Evolutionary conservation across 768 basidiomycete species (phyloP), one percentile per base, ranked within the genome.

Genomic region (Rhodosporidiobolus odoratus): DNA sequence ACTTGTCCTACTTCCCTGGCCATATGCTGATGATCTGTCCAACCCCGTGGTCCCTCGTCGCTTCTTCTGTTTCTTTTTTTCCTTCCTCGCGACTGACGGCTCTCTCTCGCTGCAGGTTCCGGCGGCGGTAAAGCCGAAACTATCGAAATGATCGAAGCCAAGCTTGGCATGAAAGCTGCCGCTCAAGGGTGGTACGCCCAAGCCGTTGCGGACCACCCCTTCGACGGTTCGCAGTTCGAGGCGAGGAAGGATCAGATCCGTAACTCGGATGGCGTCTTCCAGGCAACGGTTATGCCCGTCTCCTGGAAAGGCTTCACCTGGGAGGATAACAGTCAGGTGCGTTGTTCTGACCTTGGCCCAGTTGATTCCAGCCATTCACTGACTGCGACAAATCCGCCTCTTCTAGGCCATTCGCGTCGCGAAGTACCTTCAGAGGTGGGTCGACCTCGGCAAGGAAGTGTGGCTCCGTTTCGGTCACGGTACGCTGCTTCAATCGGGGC

Each of bases 391-490:
- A 30, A 35, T 8, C 30, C 32, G 15, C 15, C 12, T 25, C 23
- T n/a, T 30, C 27, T 69, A 76, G 59, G 75, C 75, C 27, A 62
- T 72, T 35, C 59, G 61, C 47, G 75, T 76, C 58, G 66, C 66
- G 58, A 73, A 76, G 13, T 74, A 74, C 58, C 71, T 75, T 67
- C 75, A 76, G 67, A 32, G 73, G 61, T 76, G 71, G 69, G 68
- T 69, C 58, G 74, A 76, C 66, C 30, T 64, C 38, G 76, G 76
- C 27, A 62, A 75, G 63, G 74, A 75, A 58, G 76, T 76, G 48
- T 75, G 76, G 74, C 69, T 76, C 19, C 76, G 76, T 35, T 75
- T 76, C 47, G 75, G 52, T 40, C 73, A 76, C 63, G 65, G 43
- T 61, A 12, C 58, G 35, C 41, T n/a, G 48, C n/a, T 53, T 53